Conservation (phyloP, 1,284 basidiomycete genomes). For the Phaffia rhodozyma region DNA sequence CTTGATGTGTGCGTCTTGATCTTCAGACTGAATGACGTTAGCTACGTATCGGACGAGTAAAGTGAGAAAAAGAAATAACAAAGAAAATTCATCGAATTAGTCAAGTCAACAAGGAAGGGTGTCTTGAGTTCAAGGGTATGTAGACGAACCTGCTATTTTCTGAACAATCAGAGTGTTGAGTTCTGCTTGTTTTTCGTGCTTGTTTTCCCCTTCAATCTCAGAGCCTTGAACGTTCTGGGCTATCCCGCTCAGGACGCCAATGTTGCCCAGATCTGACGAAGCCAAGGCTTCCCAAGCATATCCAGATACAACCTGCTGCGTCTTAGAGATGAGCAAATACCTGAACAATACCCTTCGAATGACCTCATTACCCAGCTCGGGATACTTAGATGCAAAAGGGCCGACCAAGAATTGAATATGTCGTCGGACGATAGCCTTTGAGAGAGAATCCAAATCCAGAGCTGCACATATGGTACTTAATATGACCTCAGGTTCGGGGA, state of each 20-base stretch:
- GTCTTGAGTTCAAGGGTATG: neutral
- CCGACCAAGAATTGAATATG: slow-evolving; percentile 54
- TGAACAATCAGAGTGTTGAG: slow-evolving; percentile 45
- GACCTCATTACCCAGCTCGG: slow-evolving; percentile 37
- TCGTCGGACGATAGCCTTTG: slow-evolving; percentile 44
- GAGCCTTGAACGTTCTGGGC: slow-evolving; percentile 1
- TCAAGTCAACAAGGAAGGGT: neutral
- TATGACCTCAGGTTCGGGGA: slow-evolving; percentile 38
- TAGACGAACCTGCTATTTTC: slow-evolving; percentile 51
- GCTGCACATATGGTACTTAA: slow-evolving; percentile 41
- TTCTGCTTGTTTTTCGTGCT: slow-evolving; percentile 39
- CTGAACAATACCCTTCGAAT: slow-evolving; percentile 57
- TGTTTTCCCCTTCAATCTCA: slow-evolving; percentile 6
- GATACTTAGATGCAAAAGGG: slow-evolving; percentile 37
- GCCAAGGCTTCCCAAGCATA: slow-evolving; percentile 49
- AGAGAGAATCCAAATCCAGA: slow-evolving; percentile 37
- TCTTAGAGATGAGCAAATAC: slow-evolving; percentile 57
- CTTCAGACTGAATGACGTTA: slow-evolving; percentile 46
- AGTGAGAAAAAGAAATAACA: neutral
- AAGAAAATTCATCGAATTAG: neutral
- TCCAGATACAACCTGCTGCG: slow-evolving; percentile 50
- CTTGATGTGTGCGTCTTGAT: slow-evolving; percentile 37
- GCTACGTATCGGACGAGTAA: slow-evolving; percentile 35
- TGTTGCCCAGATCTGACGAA: slow-evolving; percentile 28
- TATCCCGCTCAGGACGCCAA: slow-evolving; percentile 24